Evolutionary conservation across 495 filamentous ascomycete genomes (phyloP).

Genomic region (Penicillium atrosanguineum): DNA sequence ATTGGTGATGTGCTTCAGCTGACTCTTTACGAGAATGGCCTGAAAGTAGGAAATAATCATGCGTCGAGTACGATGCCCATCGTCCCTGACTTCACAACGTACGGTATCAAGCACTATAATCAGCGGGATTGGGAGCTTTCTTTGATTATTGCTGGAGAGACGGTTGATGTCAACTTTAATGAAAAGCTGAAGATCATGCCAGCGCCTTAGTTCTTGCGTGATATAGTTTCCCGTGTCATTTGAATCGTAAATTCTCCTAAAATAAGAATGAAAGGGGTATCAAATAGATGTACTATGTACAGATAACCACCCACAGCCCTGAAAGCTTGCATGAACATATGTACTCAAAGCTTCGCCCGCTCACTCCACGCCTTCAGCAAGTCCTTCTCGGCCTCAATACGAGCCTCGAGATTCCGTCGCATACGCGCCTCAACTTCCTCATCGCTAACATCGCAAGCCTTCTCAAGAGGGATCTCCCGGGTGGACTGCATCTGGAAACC

Average conservation of each 20-base stretch:
- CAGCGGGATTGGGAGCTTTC: too few relatives aligned
- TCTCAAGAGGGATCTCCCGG: slow-evolving; percentile 48
- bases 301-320: background rate
- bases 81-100: too few relatives aligned
- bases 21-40: background rate
- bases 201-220: too few relatives aligned
- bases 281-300: background rate
- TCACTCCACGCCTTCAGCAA: slow-evolving; percentile 37
- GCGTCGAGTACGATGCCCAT: too few relatives aligned
- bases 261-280: background rate
- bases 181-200: too few relatives aligned
- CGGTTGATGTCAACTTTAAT: too few relatives aligned
- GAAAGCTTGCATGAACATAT: background rate
- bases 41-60: background rate
- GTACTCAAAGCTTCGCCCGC: slow-evolving; percentile 46
- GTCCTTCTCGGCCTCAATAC: slow-evolving; percentile 43
- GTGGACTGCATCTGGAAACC: slow-evolving; percentile 55
- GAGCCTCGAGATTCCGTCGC: slow-evolving; percentile 42
- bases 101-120: too few relatives aligned
- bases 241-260: background rate
- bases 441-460: slow-evolving; percentile 47
- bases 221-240: too few relatives aligned
- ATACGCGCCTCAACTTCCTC: slow-evolving; percentile 54
- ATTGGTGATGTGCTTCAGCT: background rate
- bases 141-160: too few relatives aligned